These are phyloP conservation scores for Thermochaetoides thermophila DNA, from an alignment of 495 filamentous ascomycete genomes.

Conservation along the genomic window DNA sequence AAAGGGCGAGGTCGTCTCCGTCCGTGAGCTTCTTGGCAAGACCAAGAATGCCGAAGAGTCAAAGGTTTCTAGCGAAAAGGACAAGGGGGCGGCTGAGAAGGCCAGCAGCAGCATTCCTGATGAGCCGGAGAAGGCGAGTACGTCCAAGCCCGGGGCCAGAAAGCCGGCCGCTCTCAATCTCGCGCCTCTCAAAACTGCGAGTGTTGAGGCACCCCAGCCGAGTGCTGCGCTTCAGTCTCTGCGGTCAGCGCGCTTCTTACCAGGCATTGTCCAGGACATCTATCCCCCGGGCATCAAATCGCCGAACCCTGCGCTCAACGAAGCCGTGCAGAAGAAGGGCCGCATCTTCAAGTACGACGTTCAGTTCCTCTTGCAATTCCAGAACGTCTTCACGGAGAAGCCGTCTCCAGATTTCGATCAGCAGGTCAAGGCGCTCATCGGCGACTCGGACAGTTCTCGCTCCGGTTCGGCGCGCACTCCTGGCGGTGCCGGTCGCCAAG, in stretches of 20 bases:
- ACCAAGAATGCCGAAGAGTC: constrained; percentile 30
- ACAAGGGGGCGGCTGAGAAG: constrained; percentile 11
- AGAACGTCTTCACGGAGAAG: constrained; percentile 86
- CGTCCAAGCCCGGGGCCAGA: no score
- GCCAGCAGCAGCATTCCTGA: no score
- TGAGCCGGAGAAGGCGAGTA: constrained; percentile 35
- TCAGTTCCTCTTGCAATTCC: constrained; percentile 94
- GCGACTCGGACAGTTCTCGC: constrained; percentile 48
- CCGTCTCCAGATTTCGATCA: constrained; percentile 80
- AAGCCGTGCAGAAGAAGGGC: constrained; percentile 51
- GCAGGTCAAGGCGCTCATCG: constrained; percentile 77
- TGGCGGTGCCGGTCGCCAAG: constrained; percentile 35
- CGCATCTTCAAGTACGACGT: constrained; percentile 87
- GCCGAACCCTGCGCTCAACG: constrained; percentile 81
- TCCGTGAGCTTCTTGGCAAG: constrained; percentile 25
- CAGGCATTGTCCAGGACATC: constrained; percentile 40
- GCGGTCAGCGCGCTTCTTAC: constrained; percentile 70
- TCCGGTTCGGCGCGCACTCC: constrained; percentile 60
- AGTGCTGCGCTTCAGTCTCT: constrained; percentile 85
- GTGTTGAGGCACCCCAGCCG: constrained; percentile 76
- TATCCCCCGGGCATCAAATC: constrained; percentile 75
- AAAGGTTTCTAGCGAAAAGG: constrained; percentile 24
- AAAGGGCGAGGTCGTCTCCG: constrained; percentile 15
- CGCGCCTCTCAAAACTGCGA: constrained; percentile 54
- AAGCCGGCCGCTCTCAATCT: constrained; percentile 77